Base-by-base conservation (phyloP, 306 rosid genomes). In the Gleditsia sinensis region DNA sequence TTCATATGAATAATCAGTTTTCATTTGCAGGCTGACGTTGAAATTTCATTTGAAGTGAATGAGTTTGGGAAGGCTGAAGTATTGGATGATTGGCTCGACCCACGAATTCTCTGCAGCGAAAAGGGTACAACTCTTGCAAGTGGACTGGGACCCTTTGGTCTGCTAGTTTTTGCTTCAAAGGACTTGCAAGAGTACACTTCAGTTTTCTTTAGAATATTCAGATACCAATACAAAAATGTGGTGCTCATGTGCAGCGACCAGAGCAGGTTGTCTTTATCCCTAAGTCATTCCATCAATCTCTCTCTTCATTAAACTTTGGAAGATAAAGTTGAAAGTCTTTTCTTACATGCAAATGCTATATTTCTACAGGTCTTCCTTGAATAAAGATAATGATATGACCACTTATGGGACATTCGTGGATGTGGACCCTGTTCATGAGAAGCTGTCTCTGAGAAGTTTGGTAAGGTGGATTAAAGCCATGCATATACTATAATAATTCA, bases 361-460 rank as follows among this genome's bases (percentile, higher is more conserved):
- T 0, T 11, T 34, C 55, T 23, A 30, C 63, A 90, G 91, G 77
- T 91, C 96, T 50, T 86, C 96, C 7, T 64, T 91, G 27, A 84
- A 88, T 36, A 6, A 78, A 12, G 72, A 78, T 25, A 88, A 84
- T 57, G 91, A 86, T 37, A 32, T 27, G 74, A 75, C 91, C 10
- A 81, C 72, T 8, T 90, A 86, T 30, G 93, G 96, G 1, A 51
- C 84, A 63, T 90, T 81, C 56, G 27, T 91, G 42, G 77, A 83
- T 8, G 67, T 91, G 49, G 89, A 91, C 32, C 84, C 87, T 58
- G 51, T 76, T 63, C 82, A 61, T 16, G 90, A 82, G 61, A 76
- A 86, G 30, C 23, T 91, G 6, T 87, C 94, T 0, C 67, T 91
- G 11, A 87, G 92, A 81, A 88, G 78, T 49, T 82, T 87, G 90